A percentile compares a stretch with the other conserved stretches of the same genome.
phyloP scores from a whole-genome alignment of 306 rosid genomes.

The Casuarina cunninghamiana region DNA sequence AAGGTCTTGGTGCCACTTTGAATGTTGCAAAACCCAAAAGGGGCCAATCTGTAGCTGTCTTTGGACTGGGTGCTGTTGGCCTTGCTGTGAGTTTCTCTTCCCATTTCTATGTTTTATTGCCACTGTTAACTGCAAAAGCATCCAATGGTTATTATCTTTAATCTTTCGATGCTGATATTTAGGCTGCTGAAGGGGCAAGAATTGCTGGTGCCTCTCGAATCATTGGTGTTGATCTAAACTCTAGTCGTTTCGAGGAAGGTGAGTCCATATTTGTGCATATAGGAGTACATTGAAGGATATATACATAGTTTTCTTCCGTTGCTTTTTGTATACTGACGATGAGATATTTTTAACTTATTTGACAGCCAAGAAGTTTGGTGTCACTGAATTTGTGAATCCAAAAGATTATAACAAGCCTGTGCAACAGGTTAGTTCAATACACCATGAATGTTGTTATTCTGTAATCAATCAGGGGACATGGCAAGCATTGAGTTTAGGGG shows the following conservation, averaged over 20 bases:
- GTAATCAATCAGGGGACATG: neutral
- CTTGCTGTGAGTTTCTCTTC: constrained; percentile 62
- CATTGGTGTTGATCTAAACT: constrained; percentile 77
- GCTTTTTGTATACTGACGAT: neutral
- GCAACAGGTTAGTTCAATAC: constrained; percentile 54
- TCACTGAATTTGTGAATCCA: constrained; percentile 85
- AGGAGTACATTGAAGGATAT: too few species aligned
- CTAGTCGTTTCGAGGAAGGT: constrained; percentile 77
- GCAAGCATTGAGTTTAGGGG: neutral
- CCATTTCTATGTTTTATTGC: neutral
- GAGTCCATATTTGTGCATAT: neutral
- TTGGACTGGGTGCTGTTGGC: constrained; percentile 93
- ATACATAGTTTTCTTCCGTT: neutral
- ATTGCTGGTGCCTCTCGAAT: constrained; percentile 74
- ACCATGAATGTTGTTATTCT: neutral
- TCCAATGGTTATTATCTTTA: too few species aligned
- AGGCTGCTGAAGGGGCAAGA: constrained; percentile 96
- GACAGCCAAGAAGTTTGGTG: constrained; percentile 88
- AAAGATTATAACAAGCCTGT: constrained; percentile 82
- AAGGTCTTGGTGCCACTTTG: constrained; percentile 85
- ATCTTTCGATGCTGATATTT: constrained; percentile 7
- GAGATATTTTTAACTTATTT: constrained; percentile 6
- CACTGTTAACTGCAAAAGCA: neutral
- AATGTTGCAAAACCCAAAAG: constrained; percentile 89
- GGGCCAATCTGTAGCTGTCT: constrained; percentile 76